Conservation (phyloP, 108 stramenopile species). For the Skeletonema tropicum region DNA sequence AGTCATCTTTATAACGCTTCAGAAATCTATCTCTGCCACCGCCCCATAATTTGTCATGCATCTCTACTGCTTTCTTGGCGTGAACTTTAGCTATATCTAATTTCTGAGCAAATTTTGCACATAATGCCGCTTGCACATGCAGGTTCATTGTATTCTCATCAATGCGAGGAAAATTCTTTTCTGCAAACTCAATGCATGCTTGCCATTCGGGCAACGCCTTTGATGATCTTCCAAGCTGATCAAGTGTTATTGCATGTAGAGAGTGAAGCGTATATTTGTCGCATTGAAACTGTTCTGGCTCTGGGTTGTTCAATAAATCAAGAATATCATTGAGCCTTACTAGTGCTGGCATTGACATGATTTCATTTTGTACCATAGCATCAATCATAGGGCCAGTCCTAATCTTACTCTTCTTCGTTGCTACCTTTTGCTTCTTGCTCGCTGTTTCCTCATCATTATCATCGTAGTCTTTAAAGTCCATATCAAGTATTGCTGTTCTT, state of each 20-base stretch:
- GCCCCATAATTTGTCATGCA: constrained; percentile 71
- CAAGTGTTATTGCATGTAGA: constrained; percentile 74
- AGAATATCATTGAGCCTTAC: constrained; percentile 70
- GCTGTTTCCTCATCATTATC: constrained; percentile 10
- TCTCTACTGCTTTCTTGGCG: constrained; percentile 60
- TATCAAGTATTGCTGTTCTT: constrained; percentile 61
- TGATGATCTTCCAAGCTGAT: constrained; percentile 51
- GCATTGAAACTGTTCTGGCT: constrained; percentile 61
- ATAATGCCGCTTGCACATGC: constrained; percentile 68
- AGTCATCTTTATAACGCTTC: constrained; percentile 63
- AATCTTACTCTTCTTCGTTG: constrained; percentile 28
- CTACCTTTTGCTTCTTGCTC: not conserved
- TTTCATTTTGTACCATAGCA: constrained; percentile 72
- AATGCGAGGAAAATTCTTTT: constrained; percentile 59
- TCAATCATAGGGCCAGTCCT: constrained; percentile 63
- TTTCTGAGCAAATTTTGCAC: constrained; percentile 48
- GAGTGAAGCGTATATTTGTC: constrained; percentile 74
- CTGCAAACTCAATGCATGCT: constrained; percentile 59
- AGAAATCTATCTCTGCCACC: constrained; percentile 67
- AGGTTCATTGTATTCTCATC: constrained; percentile 71
- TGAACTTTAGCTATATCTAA: constrained; percentile 45
- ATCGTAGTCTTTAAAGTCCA: constrained; percentile 68
- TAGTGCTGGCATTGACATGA: constrained; percentile 71
- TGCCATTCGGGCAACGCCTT: constrained; percentile 67
- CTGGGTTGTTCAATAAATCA: constrained; percentile 52